A percentile compares a stretch with the other conserved stretches of the same genome.
Conservation (phyloP, 2,329 filamentous ascomycete genomes). For the Cercospora sp. region DNA sequence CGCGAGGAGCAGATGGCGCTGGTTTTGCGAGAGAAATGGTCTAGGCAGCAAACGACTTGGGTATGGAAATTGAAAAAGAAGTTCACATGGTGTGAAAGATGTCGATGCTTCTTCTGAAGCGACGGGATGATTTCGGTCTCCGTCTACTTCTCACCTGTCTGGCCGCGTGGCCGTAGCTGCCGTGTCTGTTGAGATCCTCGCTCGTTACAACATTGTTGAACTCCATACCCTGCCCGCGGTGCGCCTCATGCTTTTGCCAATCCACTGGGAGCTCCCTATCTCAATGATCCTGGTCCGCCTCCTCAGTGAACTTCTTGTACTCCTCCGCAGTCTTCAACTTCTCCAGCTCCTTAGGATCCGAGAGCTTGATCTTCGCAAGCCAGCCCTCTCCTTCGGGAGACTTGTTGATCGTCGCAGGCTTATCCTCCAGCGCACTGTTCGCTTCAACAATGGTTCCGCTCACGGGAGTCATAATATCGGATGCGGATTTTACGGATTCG, state of each 20-base stretch:
- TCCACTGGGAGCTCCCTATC: background rate
- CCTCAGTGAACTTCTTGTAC: slow-evolving; percentile 74
- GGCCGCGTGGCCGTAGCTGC: background rate
- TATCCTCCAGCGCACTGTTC: slow-evolving; percentile 77
- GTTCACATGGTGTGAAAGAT: background rate
- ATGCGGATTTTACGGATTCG: slow-evolving; percentile 98
- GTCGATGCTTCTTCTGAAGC: background rate
- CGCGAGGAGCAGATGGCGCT: background rate
- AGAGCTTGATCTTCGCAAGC: slow-evolving; percentile 84
- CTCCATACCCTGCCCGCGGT: background rate
- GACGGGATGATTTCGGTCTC: background rate
- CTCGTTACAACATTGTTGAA: background rate
- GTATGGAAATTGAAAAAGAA: background rate
- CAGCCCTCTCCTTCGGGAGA: slow-evolving; percentile 87
- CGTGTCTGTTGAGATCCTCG: slow-evolving; percentile 1
- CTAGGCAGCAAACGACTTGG: background rate
- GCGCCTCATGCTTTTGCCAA: background rate
- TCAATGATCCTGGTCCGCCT: slow-evolving; percentile 33
- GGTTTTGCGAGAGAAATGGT: background rate
- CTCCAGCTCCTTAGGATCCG: slow-evolving; percentile 69
- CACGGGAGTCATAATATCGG: slow-evolving; percentile 90
- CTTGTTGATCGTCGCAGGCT: slow-evolving; percentile 83
- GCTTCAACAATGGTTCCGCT: slow-evolving; percentile 71
- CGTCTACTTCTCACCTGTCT: background rate
- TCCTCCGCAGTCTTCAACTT: slow-evolving; percentile 72